Percentiles rank a stretch among this genome's conserved stretches.
Conservation (phyloP, 2,329 filamentous ascomycete genomes). For the Aspergillus puulaauensis region DNA sequence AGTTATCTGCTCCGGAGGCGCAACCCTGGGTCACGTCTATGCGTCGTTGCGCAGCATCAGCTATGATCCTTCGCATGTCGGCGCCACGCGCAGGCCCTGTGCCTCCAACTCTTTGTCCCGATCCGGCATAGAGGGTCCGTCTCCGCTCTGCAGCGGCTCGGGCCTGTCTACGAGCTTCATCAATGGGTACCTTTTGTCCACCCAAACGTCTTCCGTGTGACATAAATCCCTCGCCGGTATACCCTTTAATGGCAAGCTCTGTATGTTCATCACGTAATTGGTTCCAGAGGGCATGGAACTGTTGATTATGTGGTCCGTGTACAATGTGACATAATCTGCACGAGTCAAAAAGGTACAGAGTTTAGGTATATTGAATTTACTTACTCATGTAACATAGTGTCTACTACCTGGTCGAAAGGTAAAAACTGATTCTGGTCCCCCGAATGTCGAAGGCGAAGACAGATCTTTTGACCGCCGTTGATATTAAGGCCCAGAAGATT, state of each 20-base stretch:
- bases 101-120: constrained; percentile 73
- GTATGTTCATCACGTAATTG: constrained; percentile 84
- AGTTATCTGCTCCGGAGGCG: constrained; percentile 67
- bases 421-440: constrained; percentile 75
- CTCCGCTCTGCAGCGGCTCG: constrained; percentile 73
- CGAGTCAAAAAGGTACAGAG: constrained; percentile 4
- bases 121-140: constrained; percentile 56
- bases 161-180: constrained; percentile 74
- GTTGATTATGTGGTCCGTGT: constrained; percentile 75
- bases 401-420: constrained; percentile 74
- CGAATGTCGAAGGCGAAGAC: constrained; percentile 75
- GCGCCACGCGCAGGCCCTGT: constrained; percentile 54
- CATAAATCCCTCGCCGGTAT: constrained; percentile 86
- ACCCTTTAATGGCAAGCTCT: constrained; percentile 73
- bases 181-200: constrained; percentile 61
- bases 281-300: constrained; percentile 86
- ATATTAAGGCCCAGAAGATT: constrained; percentile 81
- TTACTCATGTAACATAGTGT: constrained; percentile 89
- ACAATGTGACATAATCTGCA: constrained; percentile 74
- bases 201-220: constrained; percentile 73
- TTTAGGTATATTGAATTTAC: constrained; percentile 14
- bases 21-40: constrained; percentile 70
- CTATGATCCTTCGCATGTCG: constrained; percentile 71
- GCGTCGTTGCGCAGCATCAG: constrained; percentile 68
- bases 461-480: constrained; percentile 74